Conservation (phyloP, 2,329 filamentous ascomycete species). For the Monosporascus sp. region DNA sequence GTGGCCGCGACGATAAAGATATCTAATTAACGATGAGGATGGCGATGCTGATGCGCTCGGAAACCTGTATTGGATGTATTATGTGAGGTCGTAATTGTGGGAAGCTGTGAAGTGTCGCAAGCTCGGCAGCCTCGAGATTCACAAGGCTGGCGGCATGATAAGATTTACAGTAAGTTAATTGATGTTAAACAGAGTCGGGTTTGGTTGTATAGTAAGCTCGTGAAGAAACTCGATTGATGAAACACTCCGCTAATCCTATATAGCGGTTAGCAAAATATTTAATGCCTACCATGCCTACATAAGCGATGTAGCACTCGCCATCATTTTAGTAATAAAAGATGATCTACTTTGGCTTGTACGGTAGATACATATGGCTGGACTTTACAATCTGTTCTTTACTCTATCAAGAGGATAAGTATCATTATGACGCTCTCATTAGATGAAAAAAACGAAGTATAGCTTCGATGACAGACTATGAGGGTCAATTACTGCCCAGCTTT, state of each 20-base stretch:
- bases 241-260: too few species aligned
- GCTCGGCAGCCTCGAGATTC: not conserved
- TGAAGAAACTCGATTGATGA: too few species aligned
- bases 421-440: too few species aligned
- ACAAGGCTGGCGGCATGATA: not conserved
- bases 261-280: too few species aligned
- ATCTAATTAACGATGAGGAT: not conserved
- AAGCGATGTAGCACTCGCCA: too few species aligned
- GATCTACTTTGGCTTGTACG: too few species aligned
- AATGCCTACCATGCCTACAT: too few species aligned
- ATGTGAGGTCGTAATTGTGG: not conserved
- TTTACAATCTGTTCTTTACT: too few species aligned
- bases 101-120: not conserved
- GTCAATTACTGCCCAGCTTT: not conserved
- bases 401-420: too few species aligned
- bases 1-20: slow-evolving; percentile 11
- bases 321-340: too few species aligned
- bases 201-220: not conserved
- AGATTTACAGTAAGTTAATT: not conserved
- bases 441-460: not conserved
- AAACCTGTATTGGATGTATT: not conserved
- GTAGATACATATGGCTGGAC: too few species aligned
- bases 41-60: not conserved
- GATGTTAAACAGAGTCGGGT: not conserved
- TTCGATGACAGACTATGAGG: not conserved